A percentile compares a stretch with the other conserved stretches of the same genome.
These are phyloP conservation scores for Potentilla sterilis DNA, from an alignment of 306 rosid species.

Conservation along the genomic window DNA sequence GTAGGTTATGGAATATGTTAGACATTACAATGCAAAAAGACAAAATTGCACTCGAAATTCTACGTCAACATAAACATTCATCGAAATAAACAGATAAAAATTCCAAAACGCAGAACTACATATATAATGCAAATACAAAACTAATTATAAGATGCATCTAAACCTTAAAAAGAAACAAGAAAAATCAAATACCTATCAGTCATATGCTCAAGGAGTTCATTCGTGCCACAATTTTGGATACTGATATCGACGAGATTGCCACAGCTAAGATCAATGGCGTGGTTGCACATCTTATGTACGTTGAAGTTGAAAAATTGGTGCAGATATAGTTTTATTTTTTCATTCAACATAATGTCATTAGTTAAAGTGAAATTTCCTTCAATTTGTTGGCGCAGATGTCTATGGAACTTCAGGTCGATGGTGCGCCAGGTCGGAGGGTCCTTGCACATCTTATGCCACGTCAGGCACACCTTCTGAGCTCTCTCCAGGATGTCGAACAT, in stretches of 20 bases:
- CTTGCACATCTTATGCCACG: slow-evolving; percentile 41
- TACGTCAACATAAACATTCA: background rate
- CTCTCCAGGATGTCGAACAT: slow-evolving; percentile 30
- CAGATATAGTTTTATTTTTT: background rate
- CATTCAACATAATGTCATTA: too few species aligned
- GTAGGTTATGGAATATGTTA: too few species aligned
- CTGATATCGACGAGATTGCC: slow-evolving; percentile 33
- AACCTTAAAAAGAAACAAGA: background rate
- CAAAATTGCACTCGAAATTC: too few species aligned
- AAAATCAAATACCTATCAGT: slow-evolving; percentile 33
- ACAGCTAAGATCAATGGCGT: slow-evolving; percentile 44
- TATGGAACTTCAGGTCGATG: too few species aligned
- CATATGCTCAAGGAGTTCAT: slow-evolving; percentile 40
- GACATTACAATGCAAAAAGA: too few species aligned
- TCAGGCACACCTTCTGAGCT: slow-evolving; percentile 42
- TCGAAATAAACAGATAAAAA: too few species aligned
- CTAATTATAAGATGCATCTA: too few species aligned
- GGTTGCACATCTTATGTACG: slow-evolving; percentile 27
- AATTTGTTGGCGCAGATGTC: background rate
- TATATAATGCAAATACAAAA: background rate
- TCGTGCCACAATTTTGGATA: slow-evolving; percentile 35
- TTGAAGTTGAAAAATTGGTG: background rate
- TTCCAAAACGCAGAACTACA: background rate
- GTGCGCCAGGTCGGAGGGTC: too few species aligned
- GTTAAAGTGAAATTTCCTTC: background rate